Evolutionary conservation across 192 early-diverging fungal genomes (phyloP).

Genomic region (Funneliformis mosseae): DNA sequence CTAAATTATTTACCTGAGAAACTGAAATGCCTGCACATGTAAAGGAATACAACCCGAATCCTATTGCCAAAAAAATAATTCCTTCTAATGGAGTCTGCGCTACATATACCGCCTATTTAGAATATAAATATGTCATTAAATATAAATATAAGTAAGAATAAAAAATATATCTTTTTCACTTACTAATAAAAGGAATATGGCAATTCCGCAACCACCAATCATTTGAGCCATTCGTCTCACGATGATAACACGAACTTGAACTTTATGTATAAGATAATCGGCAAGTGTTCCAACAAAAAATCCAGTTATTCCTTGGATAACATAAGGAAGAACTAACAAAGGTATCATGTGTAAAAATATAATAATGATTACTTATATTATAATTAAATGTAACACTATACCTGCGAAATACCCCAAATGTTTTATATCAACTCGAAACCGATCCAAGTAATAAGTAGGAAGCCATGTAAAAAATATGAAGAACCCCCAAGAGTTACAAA

Average conservation of each 20-base stretch:
- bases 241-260: constrained; percentile 32
- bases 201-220: constrained; percentile 39
- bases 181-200: constrained; percentile 34
- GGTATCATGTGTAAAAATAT: background rate
- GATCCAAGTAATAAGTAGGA: constrained; percentile 45
- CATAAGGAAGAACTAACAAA: constrained; percentile 38
- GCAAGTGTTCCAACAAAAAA: constrained; percentile 38
- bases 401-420: constrained; percentile 45
- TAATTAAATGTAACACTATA: constrained; percentile 11
- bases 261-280: constrained; percentile 37
- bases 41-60: constrained; percentile 42
- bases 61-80: constrained; percentile 37
- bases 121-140: background rate
- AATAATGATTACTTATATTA: background rate
- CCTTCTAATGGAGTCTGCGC: constrained; percentile 34
- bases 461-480: constrained; percentile 45
- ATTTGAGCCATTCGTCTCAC: constrained; percentile 36
- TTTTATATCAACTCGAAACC: constrained; percentile 42
- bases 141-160: background rate
- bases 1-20: constrained; percentile 37
- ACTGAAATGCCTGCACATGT: constrained; percentile 39
- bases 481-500: constrained; percentile 41
- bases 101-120: constrained; percentile 28
- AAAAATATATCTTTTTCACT: background rate
- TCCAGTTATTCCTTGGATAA: constrained; percentile 38